phyloP scores from a whole-genome alignment of 2,329 filamentous ascomycete species.

The Colletotrichum sublineola region DNA sequence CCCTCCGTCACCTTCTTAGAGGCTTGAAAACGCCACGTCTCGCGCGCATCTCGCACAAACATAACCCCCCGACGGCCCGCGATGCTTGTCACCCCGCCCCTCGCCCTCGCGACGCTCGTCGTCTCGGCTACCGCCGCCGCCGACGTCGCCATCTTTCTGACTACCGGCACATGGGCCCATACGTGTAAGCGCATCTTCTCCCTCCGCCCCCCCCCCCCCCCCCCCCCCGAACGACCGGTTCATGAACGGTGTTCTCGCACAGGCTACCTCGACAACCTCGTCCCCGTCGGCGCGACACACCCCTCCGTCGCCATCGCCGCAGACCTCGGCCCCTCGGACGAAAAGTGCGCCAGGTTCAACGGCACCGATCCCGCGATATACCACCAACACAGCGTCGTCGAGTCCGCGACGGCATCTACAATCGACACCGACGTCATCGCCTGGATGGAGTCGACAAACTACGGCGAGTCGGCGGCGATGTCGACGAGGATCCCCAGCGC shows the following conservation, averaged over 20 bases:
- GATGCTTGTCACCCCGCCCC: background rate
- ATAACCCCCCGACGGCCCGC: too few relatives aligned
- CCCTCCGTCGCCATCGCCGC: slow-evolving; percentile 17
- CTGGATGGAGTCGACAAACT: slow-evolving; percentile 20
- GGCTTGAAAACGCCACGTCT: background rate
- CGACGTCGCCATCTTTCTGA: slow-evolving; percentile 23
- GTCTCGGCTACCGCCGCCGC: slow-evolving; percentile 3
- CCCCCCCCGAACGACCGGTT: background rate
- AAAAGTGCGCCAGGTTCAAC: slow-evolving; percentile 14
- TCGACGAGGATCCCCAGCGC: slow-evolving; percentile 22
- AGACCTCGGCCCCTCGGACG: background rate
- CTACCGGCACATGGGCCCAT: slow-evolving; percentile 9
- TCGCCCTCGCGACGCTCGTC: slow-evolving; percentile 8
- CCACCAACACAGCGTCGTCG: slow-evolving; percentile 3
- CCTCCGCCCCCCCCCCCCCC: background rate
- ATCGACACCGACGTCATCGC: slow-evolving; percentile 6
- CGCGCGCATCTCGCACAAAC: too few relatives aligned
- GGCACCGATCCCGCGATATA: background rate
- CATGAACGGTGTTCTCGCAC: background rate
- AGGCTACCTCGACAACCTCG: slow-evolving; percentile 23
- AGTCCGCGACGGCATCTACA: background rate
- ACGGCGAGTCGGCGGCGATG: slow-evolving; percentile 8
- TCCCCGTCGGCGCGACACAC: slow-evolving; percentile 16
- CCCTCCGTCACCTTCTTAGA: background rate
- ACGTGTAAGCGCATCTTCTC: background rate